Conservation (phyloP, 2,329 filamentous ascomycete genomes). For the Fusarium sp. region DNA sequence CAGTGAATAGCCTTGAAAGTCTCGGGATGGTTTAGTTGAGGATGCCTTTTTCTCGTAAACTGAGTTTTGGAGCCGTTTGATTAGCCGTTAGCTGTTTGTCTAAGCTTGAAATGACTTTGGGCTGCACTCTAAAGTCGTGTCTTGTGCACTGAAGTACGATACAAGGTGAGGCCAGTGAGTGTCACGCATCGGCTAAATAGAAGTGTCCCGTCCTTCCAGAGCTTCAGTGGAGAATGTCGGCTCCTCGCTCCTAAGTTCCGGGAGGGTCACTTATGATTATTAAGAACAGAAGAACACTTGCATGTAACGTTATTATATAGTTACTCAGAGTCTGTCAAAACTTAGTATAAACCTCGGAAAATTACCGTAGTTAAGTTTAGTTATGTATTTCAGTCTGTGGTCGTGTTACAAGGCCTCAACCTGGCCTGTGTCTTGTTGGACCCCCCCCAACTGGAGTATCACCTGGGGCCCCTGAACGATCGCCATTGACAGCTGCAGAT, state of each 20-base stretch:
- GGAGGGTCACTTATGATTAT: background rate
- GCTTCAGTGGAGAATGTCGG: constrained; percentile 4
- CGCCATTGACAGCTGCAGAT: constrained; percentile 33
- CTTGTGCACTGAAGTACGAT: background rate
- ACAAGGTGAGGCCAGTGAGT: background rate
- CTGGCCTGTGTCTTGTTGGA: background rate
- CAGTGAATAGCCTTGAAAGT: background rate
- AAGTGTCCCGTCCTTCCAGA: background rate
- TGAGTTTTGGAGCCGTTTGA: background rate
- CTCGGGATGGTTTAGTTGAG: background rate
- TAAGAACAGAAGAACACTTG: background rate
- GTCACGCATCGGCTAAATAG: constrained; percentile 4
- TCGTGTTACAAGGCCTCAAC: background rate
- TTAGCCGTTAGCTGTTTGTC: background rate
- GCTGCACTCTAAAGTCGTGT: background rate
- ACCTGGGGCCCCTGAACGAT: constrained; percentile 31
- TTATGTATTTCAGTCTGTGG: background rate
- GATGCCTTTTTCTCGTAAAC: background rate
- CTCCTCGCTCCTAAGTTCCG: background rate
- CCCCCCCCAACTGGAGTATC: background rate
- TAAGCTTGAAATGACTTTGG: background rate
- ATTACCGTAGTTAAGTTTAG: rapidly evolving
- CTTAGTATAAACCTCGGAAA: background rate
- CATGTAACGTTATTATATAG: background rate
- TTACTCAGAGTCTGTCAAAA: background rate